Percentiles rank a stretch among this genome's conserved stretches.
Conservation (phyloP, 179 eudicot genomes). For the Nepenthes alata region DNA sequence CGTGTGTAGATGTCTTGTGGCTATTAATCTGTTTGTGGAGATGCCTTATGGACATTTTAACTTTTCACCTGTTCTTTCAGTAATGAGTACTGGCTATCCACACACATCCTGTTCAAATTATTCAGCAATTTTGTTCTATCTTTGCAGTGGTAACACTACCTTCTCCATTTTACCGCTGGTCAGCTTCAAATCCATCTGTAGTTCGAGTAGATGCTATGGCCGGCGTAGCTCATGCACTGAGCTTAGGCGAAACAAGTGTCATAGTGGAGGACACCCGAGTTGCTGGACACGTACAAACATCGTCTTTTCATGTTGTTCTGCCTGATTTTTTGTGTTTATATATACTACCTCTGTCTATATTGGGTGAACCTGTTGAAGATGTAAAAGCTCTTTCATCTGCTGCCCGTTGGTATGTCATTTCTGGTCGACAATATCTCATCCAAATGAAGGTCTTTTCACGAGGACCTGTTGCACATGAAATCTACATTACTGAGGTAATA, state of each 20-base stretch:
- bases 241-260: slow-evolving; percentile 58
- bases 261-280: slow-evolving; percentile 80
- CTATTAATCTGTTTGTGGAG: too few relatives aligned
- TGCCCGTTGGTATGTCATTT: slow-evolving; percentile 64
- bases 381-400: slow-evolving; percentile 38
- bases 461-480: slow-evolving; percentile 51
- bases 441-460: slow-evolving; percentile 50
- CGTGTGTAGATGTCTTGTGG: too few relatives aligned
- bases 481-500: slow-evolving; percentile 58
- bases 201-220: slow-evolving; percentile 44
- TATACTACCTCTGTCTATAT: slow-evolving; percentile 45
- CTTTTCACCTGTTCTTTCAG: too few relatives aligned
- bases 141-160: slow-evolving; percentile 61
- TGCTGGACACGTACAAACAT: slow-evolving; percentile 64
- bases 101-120: too few relatives aligned
- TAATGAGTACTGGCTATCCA: too few relatives aligned
- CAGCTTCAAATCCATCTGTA: slow-evolving; percentile 50
- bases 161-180: slow-evolving; percentile 77
- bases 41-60: too few relatives aligned
- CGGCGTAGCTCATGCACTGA: slow-evolving; percentile 47
- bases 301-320: slow-evolving; percentile 67
- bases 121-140: background rate
- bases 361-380: slow-evolving; percentile 49
- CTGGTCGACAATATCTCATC: slow-evolving; percentile 52
- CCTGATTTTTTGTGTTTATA: slow-evolving; percentile 54